Conservation (phyloP, 2,329 filamentous ascomycete species). For the Exophiala alcalophila region DNA sequence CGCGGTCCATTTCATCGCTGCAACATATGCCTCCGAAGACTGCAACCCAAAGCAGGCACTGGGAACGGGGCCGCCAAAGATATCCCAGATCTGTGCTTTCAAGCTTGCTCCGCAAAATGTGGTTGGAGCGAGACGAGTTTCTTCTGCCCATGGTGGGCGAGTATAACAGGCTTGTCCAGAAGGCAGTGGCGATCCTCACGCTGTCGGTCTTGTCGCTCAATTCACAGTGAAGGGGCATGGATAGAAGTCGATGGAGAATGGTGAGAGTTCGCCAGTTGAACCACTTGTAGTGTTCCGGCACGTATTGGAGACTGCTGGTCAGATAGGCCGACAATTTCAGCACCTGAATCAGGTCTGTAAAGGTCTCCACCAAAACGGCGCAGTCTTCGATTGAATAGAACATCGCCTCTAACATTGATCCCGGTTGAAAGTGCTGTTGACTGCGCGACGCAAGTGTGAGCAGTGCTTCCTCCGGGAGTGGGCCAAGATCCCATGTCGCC, state of each 20-base stretch:
- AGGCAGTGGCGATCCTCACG: slow-evolving; percentile 14
- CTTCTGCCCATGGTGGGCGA: slow-evolving; percentile 10
- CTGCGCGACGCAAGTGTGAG: slow-evolving; percentile 4
- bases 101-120: slow-evolving; percentile 5
- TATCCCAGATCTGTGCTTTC: slow-evolving; percentile 9
- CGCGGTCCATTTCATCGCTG: slow-evolving; percentile 8
- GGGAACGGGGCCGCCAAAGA: slow-evolving; percentile 14
- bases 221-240: slow-evolving; percentile 14
- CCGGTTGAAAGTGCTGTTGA: slow-evolving; percentile 6
- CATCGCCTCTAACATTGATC: slow-evolving; percentile 10
- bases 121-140: slow-evolving; percentile 4
- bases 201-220: slow-evolving; percentile 10
- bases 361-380: slow-evolving; percentile 3
- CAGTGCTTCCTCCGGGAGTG: slow-evolving; percentile 10
- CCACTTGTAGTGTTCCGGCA: slow-evolving; percentile 20
- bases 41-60: slow-evolving; percentile 19
- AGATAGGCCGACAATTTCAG: slow-evolving; percentile 16
- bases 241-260: slow-evolving; percentile 23
- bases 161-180: slow-evolving; percentile 10
- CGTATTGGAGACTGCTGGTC: slow-evolving; percentile 7
- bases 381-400: slow-evolving; percentile 3
- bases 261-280: slow-evolving; percentile 16
- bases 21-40: slow-evolving; percentile 20
- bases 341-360: slow-evolving; percentile 18
- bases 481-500: slow-evolving; percentile 20